Evolutionary conservation across 2,329 filamentous ascomycete genomes (phyloP), one percentile per base, ranked within the genome.

Genomic region (Chalara sp.): DNA sequence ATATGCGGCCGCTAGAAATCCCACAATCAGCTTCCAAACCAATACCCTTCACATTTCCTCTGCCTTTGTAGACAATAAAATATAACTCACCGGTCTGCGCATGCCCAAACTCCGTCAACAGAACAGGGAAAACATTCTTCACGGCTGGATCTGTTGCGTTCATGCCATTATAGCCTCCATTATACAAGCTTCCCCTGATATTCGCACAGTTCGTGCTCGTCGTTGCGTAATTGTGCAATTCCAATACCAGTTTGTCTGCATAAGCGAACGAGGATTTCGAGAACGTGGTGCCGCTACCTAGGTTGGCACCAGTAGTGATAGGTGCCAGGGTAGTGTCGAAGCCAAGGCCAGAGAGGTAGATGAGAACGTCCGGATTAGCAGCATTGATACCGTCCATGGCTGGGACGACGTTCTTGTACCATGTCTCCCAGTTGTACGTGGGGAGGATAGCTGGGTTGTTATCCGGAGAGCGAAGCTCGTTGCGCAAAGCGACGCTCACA

Each of bases 301-400:
- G 55, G 12, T 51, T 44, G 0, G 51, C 55, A 3, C 48, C 56
- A 6, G 51, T 51, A 5, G 54, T 47, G n/a, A 45, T 29, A n/a
- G 59, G 56, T 1, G 50, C 46, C 28, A 61, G 40, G n/a, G 56
- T 59, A 1, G 53, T 56, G 41, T 76, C 74, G 55, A 65, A 77
- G 50, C 71, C 67, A 1, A 76, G 59, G 0, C 74, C 74, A 1
- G 72, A 75, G 52, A 76, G 67, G 58, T 74, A 73, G 46, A 77
- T 72, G 3, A 76, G 56, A 3, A 72, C 61, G 31, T 70, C 60
- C 0, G 70, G 64, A 47, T 76, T 76, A 1, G 69, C 70, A 5
- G 60, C 58, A 47, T 76, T 65, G 32, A 76, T 66, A 7, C 62
- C 54, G 6, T 69, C 56, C 1, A 73, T 71, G 2, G 69, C 72